These are phyloP conservation scores for Angomonas desouzai DNA, from an alignment of 208 protist species.

Conservation along the genomic window DNA sequence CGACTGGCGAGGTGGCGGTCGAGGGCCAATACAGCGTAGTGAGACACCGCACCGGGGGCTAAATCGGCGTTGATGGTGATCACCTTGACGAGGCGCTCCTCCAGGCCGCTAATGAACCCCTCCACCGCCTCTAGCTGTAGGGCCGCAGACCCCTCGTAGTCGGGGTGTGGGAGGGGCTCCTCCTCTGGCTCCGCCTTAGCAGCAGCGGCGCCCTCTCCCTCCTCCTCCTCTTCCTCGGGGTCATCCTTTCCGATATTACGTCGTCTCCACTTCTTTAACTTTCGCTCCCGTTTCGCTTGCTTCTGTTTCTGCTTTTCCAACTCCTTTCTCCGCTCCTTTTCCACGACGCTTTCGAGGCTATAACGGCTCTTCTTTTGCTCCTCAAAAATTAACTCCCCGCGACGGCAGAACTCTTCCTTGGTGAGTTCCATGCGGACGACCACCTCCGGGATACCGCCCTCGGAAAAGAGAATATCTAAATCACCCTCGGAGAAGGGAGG, in stretches of 20 bases:
- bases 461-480: slow-evolving; percentile 65
- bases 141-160: slow-evolving; percentile 15
- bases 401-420: slow-evolving; percentile 38
- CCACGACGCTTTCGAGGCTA: neutral
- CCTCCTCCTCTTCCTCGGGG: slow-evolving; percentile 17
- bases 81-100: slow-evolving; percentile 53
- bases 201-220: neutral
- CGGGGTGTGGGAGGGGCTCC: neutral
- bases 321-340: neutral
- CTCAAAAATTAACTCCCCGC: slow-evolving; percentile 19
- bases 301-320: neutral
- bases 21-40: slow-evolving; percentile 35
- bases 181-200: slow-evolving; percentile 26
- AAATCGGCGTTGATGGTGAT: slow-evolving; percentile 55
- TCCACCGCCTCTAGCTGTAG: slow-evolving; percentile 51
- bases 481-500: slow-evolving; percentile 71
- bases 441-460: slow-evolving; percentile 69
- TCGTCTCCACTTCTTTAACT: slow-evolving; percentile 76
- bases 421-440: slow-evolving; percentile 61
- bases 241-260: slow-evolving; percentile 87
- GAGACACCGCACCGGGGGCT: slow-evolving; percentile 49
- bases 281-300: slow-evolving; percentile 28
- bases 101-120: slow-evolving; percentile 62
- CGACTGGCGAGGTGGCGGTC: slow-evolving; percentile 55
- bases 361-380: slow-evolving; percentile 10